Evolutionary conservation across 2,329 filamentous ascomycete species (phyloP).

Genomic region (Neofusicoccum sp.): DNA sequence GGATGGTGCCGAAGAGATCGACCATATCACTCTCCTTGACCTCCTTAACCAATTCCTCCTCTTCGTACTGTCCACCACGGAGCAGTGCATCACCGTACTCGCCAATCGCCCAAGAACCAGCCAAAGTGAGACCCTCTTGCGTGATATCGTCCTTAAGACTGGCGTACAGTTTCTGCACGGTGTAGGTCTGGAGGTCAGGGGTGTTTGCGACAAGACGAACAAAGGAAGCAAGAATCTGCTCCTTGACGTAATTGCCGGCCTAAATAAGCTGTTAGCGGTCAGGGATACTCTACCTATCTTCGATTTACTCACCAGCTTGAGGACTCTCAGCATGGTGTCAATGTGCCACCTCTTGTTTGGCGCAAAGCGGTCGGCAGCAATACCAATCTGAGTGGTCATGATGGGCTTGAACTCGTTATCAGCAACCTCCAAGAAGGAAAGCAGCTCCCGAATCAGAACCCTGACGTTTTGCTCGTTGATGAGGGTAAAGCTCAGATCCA

Average conservation of each 20-base stretch:
- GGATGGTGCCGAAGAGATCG: constrained; percentile 85
- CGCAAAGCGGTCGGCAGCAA: constrained; percentile 92
- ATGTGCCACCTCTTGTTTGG: constrained; percentile 98
- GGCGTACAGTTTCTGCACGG: constrained; percentile 89
- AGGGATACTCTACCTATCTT: neutral
- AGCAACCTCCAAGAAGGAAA: constrained; percentile 94
- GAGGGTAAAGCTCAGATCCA: constrained; percentile 95
- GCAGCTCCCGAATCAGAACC: constrained; percentile 84
- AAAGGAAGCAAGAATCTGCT: constrained; percentile 95
- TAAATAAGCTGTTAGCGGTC: constrained; percentile 24
- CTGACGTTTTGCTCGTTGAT: constrained; percentile 97
- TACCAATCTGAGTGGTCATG: constrained; percentile 97
- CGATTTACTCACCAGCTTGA: constrained; percentile 62
- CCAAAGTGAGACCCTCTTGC: constrained; percentile 90
- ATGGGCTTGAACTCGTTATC: constrained; percentile 98
- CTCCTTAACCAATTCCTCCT: constrained; percentile 79
- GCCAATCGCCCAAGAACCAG: constrained; percentile 95
- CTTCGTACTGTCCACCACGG: constrained; percentile 85
- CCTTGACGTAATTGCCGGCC: constrained; percentile 95
- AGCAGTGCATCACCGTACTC: constrained; percentile 94
- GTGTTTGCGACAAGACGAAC: constrained; percentile 93
- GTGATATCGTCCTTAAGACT: constrained; percentile 95
- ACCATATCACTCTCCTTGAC: constrained; percentile 88
- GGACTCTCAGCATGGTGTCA: constrained; percentile 91
- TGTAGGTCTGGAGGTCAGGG: constrained; percentile 91